Conservation (phyloP, 2,329 filamentous ascomycete species). For the Penicillium sp. region DNA sequence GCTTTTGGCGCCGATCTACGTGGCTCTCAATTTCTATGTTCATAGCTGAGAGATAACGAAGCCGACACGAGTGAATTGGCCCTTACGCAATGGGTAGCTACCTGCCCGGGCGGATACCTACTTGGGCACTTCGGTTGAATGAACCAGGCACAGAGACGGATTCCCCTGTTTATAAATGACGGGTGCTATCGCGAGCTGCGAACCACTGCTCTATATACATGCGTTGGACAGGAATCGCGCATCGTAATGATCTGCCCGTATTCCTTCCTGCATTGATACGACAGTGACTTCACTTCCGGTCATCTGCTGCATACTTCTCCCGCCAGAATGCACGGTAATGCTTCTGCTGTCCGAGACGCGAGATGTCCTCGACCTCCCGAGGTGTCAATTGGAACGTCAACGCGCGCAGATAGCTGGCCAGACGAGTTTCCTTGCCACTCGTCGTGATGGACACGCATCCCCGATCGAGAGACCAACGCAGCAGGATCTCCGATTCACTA, state of each 20-base stretch:
- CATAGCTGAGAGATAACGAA: too few species aligned
- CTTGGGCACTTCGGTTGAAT: too few species aligned
- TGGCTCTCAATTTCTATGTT: not conserved
- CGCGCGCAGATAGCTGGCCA: slow-evolving; percentile 57
- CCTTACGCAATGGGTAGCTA: too few species aligned
- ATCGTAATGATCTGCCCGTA: not conserved
- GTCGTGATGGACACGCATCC: slow-evolving; percentile 60
- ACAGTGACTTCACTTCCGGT: slow-evolving; percentile 25
- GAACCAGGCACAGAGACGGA: too few species aligned
- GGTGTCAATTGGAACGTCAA: slow-evolving; percentile 60
- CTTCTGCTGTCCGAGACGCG: slow-evolving; percentile 48
- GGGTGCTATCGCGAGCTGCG: too few species aligned
- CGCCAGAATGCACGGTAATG: slow-evolving; percentile 55
- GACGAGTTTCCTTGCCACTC: slow-evolving; percentile 57
- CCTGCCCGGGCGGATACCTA: too few species aligned
- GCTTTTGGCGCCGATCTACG: slow-evolving; percentile 11
- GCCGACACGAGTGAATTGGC: too few species aligned
- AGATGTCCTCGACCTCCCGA: slow-evolving; percentile 55
- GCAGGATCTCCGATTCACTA: slow-evolving; percentile 54
- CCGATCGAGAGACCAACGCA: slow-evolving; percentile 63
- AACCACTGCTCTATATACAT: not conserved
- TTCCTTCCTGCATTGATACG: not conserved
- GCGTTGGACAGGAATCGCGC: too few species aligned
- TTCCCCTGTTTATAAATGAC: too few species aligned
- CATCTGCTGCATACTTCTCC: slow-evolving; percentile 48